Base-by-base conservation (phyloP, 2,329 filamentous ascomycete species). In the Triangularia setosa region DNA sequence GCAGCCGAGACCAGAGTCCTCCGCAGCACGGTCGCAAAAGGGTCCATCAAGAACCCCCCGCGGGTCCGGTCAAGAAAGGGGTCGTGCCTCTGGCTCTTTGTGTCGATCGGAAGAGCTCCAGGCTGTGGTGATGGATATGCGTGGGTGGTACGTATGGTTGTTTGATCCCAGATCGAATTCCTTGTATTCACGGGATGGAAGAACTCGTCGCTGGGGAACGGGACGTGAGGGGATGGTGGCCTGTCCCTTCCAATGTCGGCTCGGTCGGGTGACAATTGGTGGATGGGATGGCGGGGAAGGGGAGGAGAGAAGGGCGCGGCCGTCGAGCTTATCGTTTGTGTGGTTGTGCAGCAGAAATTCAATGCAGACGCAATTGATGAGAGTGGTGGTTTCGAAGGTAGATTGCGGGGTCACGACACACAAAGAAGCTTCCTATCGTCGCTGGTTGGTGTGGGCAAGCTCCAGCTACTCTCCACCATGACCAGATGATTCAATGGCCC, bases 1-100 rank as follows among this genome's bases (percentile, higher is more conserved):
- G 64, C 40, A 60, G 23, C 69, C 69, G 71, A 83, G 81, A 80
- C 83, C 78, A 79, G 75, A 77, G 82, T 84, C 84, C 72, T 72
- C 71, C 72, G 72, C 75, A 75, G 72, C 71, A 72, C 73, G 75
- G 75, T 72, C 70, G 72, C 73, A 74, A 71, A 71, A 72, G 69
- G 73, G 75, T 76, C 75, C 76, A 77, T 78, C 71, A 75, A 79
- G 73, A 72, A 68, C 65, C 69, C 69, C 61, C 65, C 65, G 66
- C 67, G 65, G 54, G 62, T 63, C 48, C 60, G 61, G 40, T 48
- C 40, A 21, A 48, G 21, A 24, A 24, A 62, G 54, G 44, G 54
- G 28, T 11, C 40, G 40, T 48, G 40, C 40, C 40, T 48, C 40
- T 48, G 40, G 40, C 18, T 48, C 40, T 48, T 48, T 48, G 40